Conservation (phyloP, 2,329 filamentous ascomycete genomes). For the Colletotrichum liaoningense region DNA sequence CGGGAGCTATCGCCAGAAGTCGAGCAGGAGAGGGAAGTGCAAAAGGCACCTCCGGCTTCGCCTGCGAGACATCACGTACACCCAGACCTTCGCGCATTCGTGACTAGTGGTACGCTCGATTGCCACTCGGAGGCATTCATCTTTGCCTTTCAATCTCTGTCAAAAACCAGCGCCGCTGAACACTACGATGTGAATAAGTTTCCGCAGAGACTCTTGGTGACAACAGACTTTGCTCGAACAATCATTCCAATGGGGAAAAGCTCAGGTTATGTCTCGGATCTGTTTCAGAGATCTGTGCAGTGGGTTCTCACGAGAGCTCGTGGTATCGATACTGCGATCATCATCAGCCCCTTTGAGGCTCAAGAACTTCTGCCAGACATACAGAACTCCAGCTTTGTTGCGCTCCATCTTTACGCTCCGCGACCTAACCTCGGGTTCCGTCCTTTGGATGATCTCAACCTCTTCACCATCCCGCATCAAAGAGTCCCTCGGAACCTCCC, state of each 20-base stretch:
- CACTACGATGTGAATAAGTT: constrained; percentile 49
- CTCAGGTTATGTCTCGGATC: constrained; percentile 47
- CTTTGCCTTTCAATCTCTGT: constrained; percentile 58
- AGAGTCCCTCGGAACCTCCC: rapidly evolving
- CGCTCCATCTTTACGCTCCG: constrained; percentile 64
- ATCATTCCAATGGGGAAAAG: constrained; percentile 42
- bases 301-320: constrained; percentile 60
- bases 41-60: constrained; percentile 55
- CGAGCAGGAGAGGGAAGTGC: constrained; percentile 67
- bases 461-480: constrained; percentile 52
- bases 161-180: constrained; percentile 51
- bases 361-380: constrained; percentile 60
- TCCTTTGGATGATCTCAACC: constrained; percentile 57
- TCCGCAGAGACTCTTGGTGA: constrained; percentile 55
- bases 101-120: constrained; percentile 47
- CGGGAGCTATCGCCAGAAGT: constrained; percentile 74
- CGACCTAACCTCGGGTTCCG: constrained; percentile 50
- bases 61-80: constrained; percentile 58
- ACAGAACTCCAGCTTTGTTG: constrained; percentile 43
- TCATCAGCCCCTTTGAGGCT: constrained; percentile 73
- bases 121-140: constrained; percentile 47
- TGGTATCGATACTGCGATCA: constrained; percentile 44
- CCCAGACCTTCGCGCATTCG: constrained; percentile 53
- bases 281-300: constrained; percentile 63
- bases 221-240: constrained; percentile 61